These are phyloP conservation scores for Leishmania tropica DNA, from an alignment of 208 protist species.

Conservation along the genomic window DNA sequence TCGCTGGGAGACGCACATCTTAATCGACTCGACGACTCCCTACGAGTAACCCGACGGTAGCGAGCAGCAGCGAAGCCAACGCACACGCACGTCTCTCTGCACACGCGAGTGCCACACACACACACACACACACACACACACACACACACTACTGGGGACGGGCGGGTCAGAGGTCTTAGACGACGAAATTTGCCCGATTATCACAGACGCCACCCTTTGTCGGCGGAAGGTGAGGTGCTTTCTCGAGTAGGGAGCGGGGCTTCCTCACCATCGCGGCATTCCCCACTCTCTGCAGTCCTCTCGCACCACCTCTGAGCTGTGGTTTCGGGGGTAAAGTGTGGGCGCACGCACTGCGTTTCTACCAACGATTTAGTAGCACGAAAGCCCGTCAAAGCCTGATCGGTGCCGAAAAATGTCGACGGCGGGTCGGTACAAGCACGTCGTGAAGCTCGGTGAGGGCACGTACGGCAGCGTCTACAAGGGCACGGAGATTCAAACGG, in stretches of 20 bases:
- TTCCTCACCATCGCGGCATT: neutral
- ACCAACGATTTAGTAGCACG: neutral
- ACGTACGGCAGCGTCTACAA: constrained; percentile 99
- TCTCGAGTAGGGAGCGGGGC: neutral
- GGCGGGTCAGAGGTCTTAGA: neutral
- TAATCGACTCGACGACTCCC: neutral
- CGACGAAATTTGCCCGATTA: neutral
- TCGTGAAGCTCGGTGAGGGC: constrained; percentile 97
- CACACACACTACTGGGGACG: neutral
- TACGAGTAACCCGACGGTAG: neutral
- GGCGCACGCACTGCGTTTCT: neutral
- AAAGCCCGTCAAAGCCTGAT: neutral
- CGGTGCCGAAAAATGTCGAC: constrained; percentile 59
- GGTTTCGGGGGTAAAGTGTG: neutral
- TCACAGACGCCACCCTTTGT: neutral
- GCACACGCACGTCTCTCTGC: neutral
- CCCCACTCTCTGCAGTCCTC: neutral
- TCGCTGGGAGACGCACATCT: neutral
- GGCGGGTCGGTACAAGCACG: constrained; percentile 82
- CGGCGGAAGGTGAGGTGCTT: neutral
- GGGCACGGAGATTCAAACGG: constrained; percentile 84
- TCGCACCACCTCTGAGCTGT: neutral
- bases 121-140: neutral
- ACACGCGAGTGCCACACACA: neutral
- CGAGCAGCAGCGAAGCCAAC: neutral